Conservation (phyloP, 371 early-diverging fungal species). For the Syncephalastrum sp. region DNA sequence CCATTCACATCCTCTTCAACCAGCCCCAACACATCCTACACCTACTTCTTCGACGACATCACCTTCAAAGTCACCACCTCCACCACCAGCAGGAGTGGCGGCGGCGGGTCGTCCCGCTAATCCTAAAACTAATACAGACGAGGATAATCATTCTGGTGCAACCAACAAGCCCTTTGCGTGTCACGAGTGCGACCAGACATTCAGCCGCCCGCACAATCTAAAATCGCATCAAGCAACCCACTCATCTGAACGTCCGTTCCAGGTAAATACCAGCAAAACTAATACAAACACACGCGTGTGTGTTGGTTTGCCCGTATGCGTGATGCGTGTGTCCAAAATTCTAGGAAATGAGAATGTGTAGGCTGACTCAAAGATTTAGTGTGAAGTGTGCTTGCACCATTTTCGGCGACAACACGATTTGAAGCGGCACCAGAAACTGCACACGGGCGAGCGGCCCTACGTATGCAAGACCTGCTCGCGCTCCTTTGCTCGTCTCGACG, state of each 20-base stretch:
- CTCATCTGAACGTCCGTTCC: constrained; percentile 43
- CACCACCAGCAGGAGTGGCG: background rate
- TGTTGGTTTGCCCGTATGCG: background rate
- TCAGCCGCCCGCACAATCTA: constrained; percentile 47
- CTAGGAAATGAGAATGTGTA: background rate
- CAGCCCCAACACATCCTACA: no score
- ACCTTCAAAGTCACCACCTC: no score
- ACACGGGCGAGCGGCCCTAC: constrained; percentile 64
- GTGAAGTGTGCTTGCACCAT: constrained; percentile 34
- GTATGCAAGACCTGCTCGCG: constrained; percentile 55
- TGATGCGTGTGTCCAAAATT: background rate
- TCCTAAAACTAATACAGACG: no score
- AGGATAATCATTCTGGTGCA: constrained; percentile 2
- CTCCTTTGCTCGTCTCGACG: constrained; percentile 67
- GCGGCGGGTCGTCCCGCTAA: no score
- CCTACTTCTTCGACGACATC: no score
- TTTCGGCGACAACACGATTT: constrained; percentile 65
- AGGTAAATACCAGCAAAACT: constrained; percentile 24
- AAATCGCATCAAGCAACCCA: constrained; percentile 50
- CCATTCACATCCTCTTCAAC: no score
- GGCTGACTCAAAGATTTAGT: constrained; percentile 19
- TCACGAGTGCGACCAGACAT: constrained; percentile 38
- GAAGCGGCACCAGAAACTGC: constrained; percentile 62
- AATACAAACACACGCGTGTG: constrained; percentile 5
- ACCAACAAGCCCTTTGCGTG: constrained; percentile 30